These are phyloP conservation scores for Fusarium nurragi DNA, from an alignment of 2,329 filamentous ascomycete genomes.

Conservation along the genomic window DNA sequence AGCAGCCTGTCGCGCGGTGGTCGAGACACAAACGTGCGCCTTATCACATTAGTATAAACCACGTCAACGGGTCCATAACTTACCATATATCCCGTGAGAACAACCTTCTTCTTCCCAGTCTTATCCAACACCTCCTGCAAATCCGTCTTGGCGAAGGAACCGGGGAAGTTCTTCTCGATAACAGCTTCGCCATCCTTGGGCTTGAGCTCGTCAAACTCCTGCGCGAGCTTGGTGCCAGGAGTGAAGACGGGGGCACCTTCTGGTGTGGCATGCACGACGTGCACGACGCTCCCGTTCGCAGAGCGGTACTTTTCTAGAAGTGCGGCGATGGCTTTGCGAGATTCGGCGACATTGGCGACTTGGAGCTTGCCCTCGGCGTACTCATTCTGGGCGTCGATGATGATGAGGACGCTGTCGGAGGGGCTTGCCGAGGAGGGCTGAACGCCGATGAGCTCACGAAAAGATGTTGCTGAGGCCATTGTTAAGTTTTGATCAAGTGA, in stretches of 20 bases:
- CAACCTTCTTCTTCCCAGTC: slow-evolving; percentile 65
- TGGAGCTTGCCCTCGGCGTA: slow-evolving; percentile 68
- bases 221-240: slow-evolving; percentile 65
- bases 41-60: slow-evolving; percentile 31
- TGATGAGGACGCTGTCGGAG: slow-evolving; percentile 68
- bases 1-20: slow-evolving; percentile 68
- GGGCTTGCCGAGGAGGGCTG: slow-evolving; percentile 64
- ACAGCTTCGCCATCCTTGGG: slow-evolving; percentile 65
- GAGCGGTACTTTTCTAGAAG: slow-evolving; percentile 70
- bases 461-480: slow-evolving; percentile 17
- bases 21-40: slow-evolving; percentile 72
- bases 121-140: slow-evolving; percentile 62
- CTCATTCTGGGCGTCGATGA: slow-evolving; percentile 78
- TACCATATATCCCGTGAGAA: slow-evolving; percentile 68
- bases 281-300: slow-evolving; percentile 61
- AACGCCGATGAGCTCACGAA: slow-evolving; percentile 55
- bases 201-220: slow-evolving; percentile 68
- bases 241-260: slow-evolving; percentile 74
- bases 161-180: slow-evolving; percentile 66
- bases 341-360: slow-evolving; percentile 61
- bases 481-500: background rate
- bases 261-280: slow-evolving; percentile 68
- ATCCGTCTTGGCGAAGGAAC: slow-evolving; percentile 68
- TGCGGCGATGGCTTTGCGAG: slow-evolving; percentile 64
- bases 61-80: slow-evolving; percentile 14